Conservation (phyloP, 2,329 filamentous ascomycete genomes). For the Chaetothyriales sp. region DNA sequence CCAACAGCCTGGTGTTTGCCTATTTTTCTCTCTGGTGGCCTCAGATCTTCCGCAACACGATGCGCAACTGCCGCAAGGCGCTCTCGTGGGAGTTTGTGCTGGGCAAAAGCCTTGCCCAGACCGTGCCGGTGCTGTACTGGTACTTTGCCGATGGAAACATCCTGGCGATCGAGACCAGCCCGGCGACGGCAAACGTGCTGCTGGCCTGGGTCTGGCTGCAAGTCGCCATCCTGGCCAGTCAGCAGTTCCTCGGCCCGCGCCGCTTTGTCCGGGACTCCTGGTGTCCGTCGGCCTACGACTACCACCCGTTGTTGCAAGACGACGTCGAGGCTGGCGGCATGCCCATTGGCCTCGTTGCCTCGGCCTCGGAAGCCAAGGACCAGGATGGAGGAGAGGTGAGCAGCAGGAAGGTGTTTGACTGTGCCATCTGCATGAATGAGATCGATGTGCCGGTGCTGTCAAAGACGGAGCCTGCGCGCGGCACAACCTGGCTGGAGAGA, state of each 20-base stretch:
- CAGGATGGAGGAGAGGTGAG: slow-evolving; percentile 27
- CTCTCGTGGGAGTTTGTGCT: slow-evolving; percentile 83
- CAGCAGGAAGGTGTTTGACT: slow-evolving; percentile 58
- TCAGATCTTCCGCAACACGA: slow-evolving; percentile 78
- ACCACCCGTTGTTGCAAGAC: slow-evolving; percentile 80
- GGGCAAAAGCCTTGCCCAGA: slow-evolving; percentile 63
- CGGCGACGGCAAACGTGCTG: slow-evolving; percentile 47
- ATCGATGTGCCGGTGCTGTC: slow-evolving; percentile 75
- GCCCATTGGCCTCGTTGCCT: slow-evolving; percentile 56
- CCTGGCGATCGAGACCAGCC: slow-evolving; percentile 58
- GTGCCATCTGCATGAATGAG: slow-evolving; percentile 84
- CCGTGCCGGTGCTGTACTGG: slow-evolving; percentile 74
- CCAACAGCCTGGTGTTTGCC: slow-evolving; percentile 48
- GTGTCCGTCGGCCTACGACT: slow-evolving; percentile 62
- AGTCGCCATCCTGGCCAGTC: slow-evolving; percentile 58
- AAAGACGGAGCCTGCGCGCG: slow-evolving; percentile 30
- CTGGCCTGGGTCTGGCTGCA: slow-evolving; percentile 78
- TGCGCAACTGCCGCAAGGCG: slow-evolving; percentile 81
- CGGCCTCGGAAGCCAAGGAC: slow-evolving; percentile 24
- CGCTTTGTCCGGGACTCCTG: slow-evolving; percentile 61
- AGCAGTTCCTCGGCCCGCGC: slow-evolving; percentile 76
- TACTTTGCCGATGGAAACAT: slow-evolving; percentile 66
- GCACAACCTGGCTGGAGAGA: slow-evolving; percentile 51
- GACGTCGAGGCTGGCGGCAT: slow-evolving; percentile 59
- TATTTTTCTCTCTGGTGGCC: slow-evolving; percentile 89